Evolutionary conservation across 2,329 filamentous ascomycete genomes (phyloP).

Genomic region (Tolypocladium inflatum): DNA sequence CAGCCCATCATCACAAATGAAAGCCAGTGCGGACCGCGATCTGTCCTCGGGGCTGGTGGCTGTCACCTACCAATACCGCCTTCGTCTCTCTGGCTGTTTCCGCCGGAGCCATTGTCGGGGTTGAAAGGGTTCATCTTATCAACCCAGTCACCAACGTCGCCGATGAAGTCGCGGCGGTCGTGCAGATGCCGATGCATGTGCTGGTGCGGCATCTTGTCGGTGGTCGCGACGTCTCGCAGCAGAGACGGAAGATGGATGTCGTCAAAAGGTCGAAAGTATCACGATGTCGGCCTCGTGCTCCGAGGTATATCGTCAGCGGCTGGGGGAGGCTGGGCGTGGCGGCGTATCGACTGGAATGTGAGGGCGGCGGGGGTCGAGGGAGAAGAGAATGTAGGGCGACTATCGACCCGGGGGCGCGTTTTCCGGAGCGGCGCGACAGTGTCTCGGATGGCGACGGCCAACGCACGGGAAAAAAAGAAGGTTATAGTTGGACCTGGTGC

Average conservation of each 20-base stretch:
- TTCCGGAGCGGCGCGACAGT: conserved; percentile 5
- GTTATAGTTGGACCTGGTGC: conserved; percentile 15
- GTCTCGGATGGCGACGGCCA: conserved; percentile 2
- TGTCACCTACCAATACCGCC: background rate
- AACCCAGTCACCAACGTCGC: background rate
- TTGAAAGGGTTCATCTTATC: background rate
- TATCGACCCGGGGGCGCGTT: conserved; percentile 13
- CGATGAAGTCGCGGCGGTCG: background rate
- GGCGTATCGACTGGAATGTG: conserved; percentile 16
- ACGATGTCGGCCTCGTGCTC: background rate
- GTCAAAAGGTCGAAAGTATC: background rate
- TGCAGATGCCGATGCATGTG: conserved; percentile 16
- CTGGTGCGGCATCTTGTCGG: conserved; percentile 17
- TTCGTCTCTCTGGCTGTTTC: background rate
- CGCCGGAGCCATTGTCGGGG: background rate
- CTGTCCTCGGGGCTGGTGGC: background rate
- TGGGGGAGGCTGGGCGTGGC: background rate
- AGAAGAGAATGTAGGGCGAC: conserved; percentile 14
- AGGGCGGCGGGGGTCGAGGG: conserved; percentile 12
- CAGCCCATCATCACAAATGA: background rate
- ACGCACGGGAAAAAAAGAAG: background rate
- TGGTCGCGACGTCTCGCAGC: background rate
- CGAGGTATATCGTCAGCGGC: background rate
- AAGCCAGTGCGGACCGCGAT: background rate
- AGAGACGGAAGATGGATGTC: background rate